A percentile compares a stretch with the other conserved stretches of the same genome.
Evolutionary conservation across 2,329 filamentous ascomycete species (phyloP).

Genomic region (Cordyceps farinosa): DNA sequence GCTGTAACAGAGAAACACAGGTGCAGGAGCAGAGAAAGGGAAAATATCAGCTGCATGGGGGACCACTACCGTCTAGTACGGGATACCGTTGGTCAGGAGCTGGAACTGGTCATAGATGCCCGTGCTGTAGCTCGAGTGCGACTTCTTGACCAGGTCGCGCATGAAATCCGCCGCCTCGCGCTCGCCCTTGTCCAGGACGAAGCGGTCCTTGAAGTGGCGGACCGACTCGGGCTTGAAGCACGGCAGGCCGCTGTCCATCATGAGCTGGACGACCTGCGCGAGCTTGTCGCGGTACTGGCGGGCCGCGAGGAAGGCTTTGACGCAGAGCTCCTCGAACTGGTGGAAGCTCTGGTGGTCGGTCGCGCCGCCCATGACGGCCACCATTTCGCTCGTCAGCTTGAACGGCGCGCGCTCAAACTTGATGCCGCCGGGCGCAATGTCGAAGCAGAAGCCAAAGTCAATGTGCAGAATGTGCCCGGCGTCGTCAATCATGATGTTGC

Average conservation of each 20-base stretch:
- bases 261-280: conserved; percentile 82
- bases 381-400: conserved; percentile 96
- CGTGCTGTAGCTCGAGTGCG: conserved; percentile 85
- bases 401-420: conserved; percentile 98
- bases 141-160: conserved; percentile 83
- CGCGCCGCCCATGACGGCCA: conserved; percentile 95
- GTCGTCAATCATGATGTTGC: conserved; percentile 99
- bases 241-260: conserved; percentile 93
- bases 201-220: conserved; percentile 85
- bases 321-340: conserved; percentile 93
- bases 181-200: conserved; percentile 88
- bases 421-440: conserved; percentile 94
- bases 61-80: conserved; percentile 58
- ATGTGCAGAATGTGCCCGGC: conserved; percentile 97
- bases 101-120: conserved; percentile 98
- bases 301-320: conserved; percentile 90
- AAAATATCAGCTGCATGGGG: no score
- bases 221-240: conserved; percentile 98
- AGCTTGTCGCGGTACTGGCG: conserved; percentile 86
- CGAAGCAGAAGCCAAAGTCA: conserved; percentile 99
- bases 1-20: background rate
- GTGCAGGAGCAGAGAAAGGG: background rate
- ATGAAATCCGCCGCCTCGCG: conserved; percentile 94
- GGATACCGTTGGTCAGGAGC: conserved; percentile 93
- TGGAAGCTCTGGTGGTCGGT: conserved; percentile 83